phyloP scores from a whole-genome alignment of 257 asterid genomes.

The Linderniella brevidens region DNA sequence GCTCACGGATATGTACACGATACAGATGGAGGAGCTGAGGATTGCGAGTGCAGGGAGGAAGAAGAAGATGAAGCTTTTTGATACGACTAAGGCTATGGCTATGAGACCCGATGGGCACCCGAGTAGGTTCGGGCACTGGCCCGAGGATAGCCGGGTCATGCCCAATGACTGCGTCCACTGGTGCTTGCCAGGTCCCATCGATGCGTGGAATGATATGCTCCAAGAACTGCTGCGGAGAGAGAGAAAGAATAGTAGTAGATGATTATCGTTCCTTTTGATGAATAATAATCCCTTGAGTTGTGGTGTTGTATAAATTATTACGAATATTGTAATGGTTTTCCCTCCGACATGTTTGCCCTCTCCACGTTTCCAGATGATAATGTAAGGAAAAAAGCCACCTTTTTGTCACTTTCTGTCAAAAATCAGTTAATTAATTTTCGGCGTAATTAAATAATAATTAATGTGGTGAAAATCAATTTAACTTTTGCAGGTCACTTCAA shows the following conservation, averaged over 20 bases:
- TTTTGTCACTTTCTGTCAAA: too few species aligned
- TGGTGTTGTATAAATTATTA: too few species aligned
- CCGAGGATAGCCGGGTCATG: conserved; percentile 15
- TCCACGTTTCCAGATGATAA: too few species aligned
- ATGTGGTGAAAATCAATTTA: too few species aligned
- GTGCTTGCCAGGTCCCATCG: conserved; percentile 43
- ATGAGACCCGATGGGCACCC: conserved; percentile 86
- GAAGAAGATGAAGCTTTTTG: conserved; percentile 25
- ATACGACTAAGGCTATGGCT: conserved; percentile 31
- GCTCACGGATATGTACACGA: conserved; percentile 23
- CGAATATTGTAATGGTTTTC: too few species aligned
- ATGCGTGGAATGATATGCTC: conserved; percentile 27
- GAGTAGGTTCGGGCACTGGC: conserved; percentile 28
- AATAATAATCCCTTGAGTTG: too few species aligned
- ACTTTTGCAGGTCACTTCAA: too few species aligned
- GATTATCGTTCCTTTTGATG: too few species aligned
- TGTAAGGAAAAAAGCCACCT: too few species aligned
- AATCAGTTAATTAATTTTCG: too few species aligned
- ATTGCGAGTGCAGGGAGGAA: conserved; percentile 11
- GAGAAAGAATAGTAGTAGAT: not conserved
- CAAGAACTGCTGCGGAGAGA: conserved; percentile 6
- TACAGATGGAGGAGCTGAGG: conserved; percentile 46
- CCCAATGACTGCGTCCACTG: conserved; percentile 39
- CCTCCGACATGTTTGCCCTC: too few species aligned
- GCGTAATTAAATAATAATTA: too few species aligned